Base-by-base conservation (phyloP, 345 rosid genomes). In the Orychophragmus violaceus region DNA sequence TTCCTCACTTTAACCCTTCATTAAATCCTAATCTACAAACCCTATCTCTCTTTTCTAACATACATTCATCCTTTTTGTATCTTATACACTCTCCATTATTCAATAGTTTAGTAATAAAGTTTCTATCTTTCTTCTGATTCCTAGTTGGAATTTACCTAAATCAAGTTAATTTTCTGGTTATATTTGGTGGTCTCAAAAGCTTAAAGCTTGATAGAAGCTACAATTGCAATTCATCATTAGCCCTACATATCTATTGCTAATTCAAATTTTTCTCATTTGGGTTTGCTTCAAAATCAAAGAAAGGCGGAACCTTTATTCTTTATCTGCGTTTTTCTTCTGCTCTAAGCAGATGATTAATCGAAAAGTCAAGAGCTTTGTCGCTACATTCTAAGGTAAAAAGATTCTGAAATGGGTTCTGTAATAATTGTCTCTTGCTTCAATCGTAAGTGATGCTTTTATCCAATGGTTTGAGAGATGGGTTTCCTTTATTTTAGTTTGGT, bases 371-470 rank as follows among this genome's bases (percentile, higher is more conserved):
- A 67, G 63, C 67, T 66, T 51, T 77, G 62, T 59, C 62, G 46
- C 64, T 63, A 71, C 72, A 62, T 42, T 51, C 11, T 74, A 25
- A 60, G 73, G 77, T 74, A 60, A 51, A 49, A 14, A 24, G 21
- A 37, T 37, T 74, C 65, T 76, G 7, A 36, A 4, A 12, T 3
- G 42, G n/a, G n/a, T n/a, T n/a, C n/a, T n/a, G n/a, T n/a, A n/a
- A n/a, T n/a, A n/a, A n/a, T 33, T 33, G 51, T 74, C 60, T 76
- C 77, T 85, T 85, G 72, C 95, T 89, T 87, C 82, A 81, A 70
- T 82, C 83, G 55, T 66, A 87, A 86, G 91, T 79, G 95, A 87
- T 92, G 79, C 96, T 76, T 70, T 74, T 74, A 5, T 68, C 58
- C 62, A 65, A 25, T 60, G 63, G 36, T 44, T 66, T 66, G 32